These are phyloP conservation scores for Dioszegia hungarica DNA, from an alignment of 768 basidiomycete genomes.

Conservation along the genomic window DNA sequence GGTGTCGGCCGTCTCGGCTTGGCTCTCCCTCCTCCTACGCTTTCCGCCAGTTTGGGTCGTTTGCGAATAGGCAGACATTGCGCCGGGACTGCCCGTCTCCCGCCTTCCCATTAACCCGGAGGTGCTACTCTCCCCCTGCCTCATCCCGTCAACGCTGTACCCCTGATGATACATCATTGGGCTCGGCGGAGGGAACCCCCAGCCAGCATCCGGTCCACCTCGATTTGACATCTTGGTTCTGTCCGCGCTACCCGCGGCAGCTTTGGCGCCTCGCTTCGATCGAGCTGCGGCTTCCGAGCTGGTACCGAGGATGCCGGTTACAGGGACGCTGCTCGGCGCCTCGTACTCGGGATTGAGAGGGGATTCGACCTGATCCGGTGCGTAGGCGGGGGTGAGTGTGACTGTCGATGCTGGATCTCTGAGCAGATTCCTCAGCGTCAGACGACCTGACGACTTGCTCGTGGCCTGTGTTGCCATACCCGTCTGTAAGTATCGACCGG, in stretches of 20 bases:
- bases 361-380: background rate
- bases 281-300: too few species aligned
- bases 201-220: background rate
- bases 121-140: background rate
- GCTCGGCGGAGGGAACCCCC: background rate
- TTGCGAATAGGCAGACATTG: background rate
- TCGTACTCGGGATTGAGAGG: background rate
- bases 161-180: background rate
- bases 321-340: background rate
- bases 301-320: too few species aligned
- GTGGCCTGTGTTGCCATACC: background rate
- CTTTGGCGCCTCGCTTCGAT: background rate
- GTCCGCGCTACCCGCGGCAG: background rate
- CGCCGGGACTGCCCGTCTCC: background rate
- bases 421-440: background rate
- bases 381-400: background rate
- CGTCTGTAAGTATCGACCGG: background rate
- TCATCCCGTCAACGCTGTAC: background rate
- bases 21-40: conserved; percentile 1
- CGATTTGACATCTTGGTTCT: background rate
- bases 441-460: background rate
- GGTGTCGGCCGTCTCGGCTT: background rate
- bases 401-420: background rate
- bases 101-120: background rate
- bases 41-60: background rate